These are phyloP conservation scores for Auriscalpium vulgare DNA, from an alignment of 768 basidiomycete species.

Conservation along the genomic window DNA sequence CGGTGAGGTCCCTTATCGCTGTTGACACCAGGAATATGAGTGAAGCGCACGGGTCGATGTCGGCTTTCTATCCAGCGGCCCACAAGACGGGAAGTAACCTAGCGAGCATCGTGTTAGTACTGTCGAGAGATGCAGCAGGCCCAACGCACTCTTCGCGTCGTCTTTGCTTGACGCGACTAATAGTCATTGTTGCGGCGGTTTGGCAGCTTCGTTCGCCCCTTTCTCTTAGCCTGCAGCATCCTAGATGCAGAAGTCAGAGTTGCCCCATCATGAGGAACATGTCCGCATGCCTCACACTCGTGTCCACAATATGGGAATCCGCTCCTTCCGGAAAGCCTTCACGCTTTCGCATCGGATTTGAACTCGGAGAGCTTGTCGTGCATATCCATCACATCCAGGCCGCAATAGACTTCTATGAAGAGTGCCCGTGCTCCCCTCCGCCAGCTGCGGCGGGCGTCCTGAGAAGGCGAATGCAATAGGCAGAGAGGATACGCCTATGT, in stretches of 20 bases:
- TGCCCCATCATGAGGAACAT: background rate
- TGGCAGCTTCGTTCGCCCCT: slow-evolving; percentile 1
- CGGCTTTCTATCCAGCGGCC: slow-evolving; percentile 1
- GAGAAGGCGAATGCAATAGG: background rate
- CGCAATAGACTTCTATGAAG: slow-evolving; percentile 9
- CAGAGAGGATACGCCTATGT: background rate
- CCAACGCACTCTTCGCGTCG: slow-evolving; percentile 5
- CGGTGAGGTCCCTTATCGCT: slow-evolving; percentile 5
- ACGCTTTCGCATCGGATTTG: slow-evolving; percentile 3
- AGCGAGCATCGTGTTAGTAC: background rate
- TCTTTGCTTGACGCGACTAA: background rate
- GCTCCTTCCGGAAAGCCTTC: slow-evolving; percentile 6
- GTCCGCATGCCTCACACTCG: slow-evolving; percentile 1
- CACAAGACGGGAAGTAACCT: slow-evolving; percentile 3
- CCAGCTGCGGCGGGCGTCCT: slow-evolving; percentile 2
- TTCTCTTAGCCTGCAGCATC: slow-evolving; percentile 3
- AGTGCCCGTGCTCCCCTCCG: slow-evolving; percentile 8
- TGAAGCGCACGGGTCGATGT: background rate
- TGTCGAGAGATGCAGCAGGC: background rate
- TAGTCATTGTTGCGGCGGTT: background rate
- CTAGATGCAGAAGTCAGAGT: background rate
- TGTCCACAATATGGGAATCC: slow-evolving; percentile 2
- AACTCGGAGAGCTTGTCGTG: background rate
- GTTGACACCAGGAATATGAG: slow-evolving; percentile 2
- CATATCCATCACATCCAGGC: slow-evolving; percentile 7